A percentile compares a stretch with the other conserved stretches of the same genome.
phyloP scores from a whole-genome alignment of 805 yeast genomes.

The Vanderwaltozyma polyspora region DNA sequence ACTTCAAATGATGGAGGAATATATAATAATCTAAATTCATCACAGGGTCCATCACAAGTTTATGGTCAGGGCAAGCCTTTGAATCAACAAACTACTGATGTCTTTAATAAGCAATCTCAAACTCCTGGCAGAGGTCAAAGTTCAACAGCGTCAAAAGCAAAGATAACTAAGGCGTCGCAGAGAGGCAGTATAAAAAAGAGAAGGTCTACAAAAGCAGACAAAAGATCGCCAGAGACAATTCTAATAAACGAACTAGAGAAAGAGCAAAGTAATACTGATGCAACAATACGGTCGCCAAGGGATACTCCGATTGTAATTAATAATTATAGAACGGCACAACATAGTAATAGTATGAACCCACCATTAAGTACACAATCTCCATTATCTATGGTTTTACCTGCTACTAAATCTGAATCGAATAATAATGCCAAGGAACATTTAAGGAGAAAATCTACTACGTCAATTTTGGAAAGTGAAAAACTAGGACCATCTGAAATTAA shows the following conservation, averaged over 20 bases:
- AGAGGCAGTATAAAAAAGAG: not conserved
- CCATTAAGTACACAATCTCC: too few species aligned
- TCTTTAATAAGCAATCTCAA: too few species aligned
- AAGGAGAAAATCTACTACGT: constrained; percentile 3
- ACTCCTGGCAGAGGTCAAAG: too few species aligned
- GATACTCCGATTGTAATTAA: not conserved
- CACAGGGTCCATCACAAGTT: not conserved
- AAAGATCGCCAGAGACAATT: constrained; percentile 1
- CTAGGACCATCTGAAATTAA: not conserved
- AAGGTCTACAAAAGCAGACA: not conserved
- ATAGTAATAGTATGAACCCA: too few species aligned
- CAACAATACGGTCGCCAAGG: not conserved
- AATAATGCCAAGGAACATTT: too few species aligned
- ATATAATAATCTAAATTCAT: not conserved
- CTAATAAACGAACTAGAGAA: not conserved
- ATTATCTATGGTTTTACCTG: not conserved
- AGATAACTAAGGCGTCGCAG: not conserved
- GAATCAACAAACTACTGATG: not conserved
- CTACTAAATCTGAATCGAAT: not conserved
- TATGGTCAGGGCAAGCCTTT: not conserved
- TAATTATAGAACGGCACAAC: too few species aligned
- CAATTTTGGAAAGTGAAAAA: not conserved
- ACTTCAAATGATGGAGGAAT: not conserved
- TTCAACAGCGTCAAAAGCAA: constrained; percentile 1
- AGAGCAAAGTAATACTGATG: too few species aligned